phyloP scores from a whole-genome alignment of 805 yeast species.

The Kuraishia cidri region DNA sequence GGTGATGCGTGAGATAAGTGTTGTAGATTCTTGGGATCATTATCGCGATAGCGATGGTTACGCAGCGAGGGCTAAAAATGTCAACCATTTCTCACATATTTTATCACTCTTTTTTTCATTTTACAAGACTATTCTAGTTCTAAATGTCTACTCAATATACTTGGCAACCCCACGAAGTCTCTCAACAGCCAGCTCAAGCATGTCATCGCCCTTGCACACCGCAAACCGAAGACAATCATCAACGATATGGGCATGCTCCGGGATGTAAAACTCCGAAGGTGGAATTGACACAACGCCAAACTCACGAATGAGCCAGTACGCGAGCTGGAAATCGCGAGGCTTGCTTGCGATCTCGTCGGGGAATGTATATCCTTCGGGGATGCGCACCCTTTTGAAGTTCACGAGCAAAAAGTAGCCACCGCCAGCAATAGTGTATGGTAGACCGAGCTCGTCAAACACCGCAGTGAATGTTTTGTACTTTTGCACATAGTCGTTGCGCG shows the following conservation, averaged over 20 bases:
- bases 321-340: slow-evolving; percentile 81
- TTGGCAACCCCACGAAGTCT: slow-evolving; percentile 64
- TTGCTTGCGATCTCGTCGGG: slow-evolving; percentile 62
- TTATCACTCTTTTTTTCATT: no score
- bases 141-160: slow-evolving; percentile 29
- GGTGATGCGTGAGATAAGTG: no score
- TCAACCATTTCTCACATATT: no score
- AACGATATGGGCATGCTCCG: slow-evolving; percentile 63
- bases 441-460: slow-evolving; percentile 77
- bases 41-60: no score
- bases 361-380: slow-evolving; percentile 64
- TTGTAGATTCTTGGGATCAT: no score
- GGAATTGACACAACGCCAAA: slow-evolving; percentile 95
- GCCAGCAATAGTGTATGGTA: slow-evolving; percentile 86
- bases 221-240: slow-evolving; percentile 90
- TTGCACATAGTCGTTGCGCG: slow-evolving; percentile 56
- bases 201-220: slow-evolving; percentile 84
- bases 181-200: slow-evolving; percentile 73
- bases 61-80: no score
- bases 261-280: slow-evolving; percentile 86
- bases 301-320: slow-evolving; percentile 89
- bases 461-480: slow-evolving; percentile 69
- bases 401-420: slow-evolving; percentile 93
- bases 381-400: slow-evolving; percentile 71
- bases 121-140: not conserved